Base-by-base conservation (phyloP, 208 protist species). In the Leishmania tarentolae region DNA sequence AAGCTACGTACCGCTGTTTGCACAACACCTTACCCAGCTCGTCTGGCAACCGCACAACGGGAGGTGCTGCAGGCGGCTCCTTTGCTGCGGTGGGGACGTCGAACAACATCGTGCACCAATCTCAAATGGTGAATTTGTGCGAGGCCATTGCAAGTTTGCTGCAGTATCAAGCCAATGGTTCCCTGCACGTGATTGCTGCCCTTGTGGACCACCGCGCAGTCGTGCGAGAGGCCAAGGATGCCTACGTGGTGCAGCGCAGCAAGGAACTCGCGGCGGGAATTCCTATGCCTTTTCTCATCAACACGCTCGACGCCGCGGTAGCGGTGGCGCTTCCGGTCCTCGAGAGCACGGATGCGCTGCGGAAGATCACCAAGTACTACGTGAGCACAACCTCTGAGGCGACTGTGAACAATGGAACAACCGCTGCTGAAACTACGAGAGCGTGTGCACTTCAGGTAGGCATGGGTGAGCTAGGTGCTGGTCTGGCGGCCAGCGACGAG, bases 141-240 rank as follows among this genome's bases (percentile, higher is more conserved):
- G 94, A 95, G 79, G 86, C 90, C 17, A 92, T 96, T 65, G 90
- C 90, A 17, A 92, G 91, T 68, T 72, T 94, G 40, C 65, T 97
- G 63, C 90, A 95, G 81, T 96, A 95, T 69, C 91, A 96, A 56
- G 78, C 90, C 65, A 80, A 31, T 17, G 91, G 86, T 59, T 86
- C 92, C 7, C 80, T 81, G 11, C 83, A 89, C 65, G 72, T 96
- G 17, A 75, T 97, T 56, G 85, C 84, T 2, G 80, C 85, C 28
- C 86, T 97, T 63, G 80, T 95, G 5, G 82, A 90, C 52, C 83
- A 92, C 78, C 90, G 88, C 52, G 73, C 78, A 42, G 75, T 95
- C 37, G 83, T 97, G 65, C 81, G 74, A 9, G 79, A 87, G 42
- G 76, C 91, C 19, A 76, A 80, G 63, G 89, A 91, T 9, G 79